These are phyloP conservation scores for Pyronema domesticum DNA, from an alignment of 495 filamentous ascomycete genomes.

Conservation along the genomic window DNA sequence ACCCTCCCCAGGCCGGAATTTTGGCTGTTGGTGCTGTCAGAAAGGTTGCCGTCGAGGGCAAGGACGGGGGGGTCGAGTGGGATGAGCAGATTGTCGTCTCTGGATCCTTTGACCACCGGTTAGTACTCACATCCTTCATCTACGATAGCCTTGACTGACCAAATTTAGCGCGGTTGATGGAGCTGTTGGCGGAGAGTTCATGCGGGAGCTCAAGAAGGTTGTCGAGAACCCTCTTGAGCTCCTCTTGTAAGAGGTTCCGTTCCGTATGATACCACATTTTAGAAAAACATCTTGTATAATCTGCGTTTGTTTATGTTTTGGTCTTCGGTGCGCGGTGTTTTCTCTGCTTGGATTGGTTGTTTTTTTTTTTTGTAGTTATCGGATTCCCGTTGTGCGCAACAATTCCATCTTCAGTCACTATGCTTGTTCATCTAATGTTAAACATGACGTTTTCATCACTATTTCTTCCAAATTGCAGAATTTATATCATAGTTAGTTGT, in stretches of 20 bases:
- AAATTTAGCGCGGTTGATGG: conserved; percentile 41
- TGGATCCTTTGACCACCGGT: conserved; percentile 78
- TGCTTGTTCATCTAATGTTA: too few relatives aligned
- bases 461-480: too few relatives aligned
- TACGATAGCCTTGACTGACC: not conserved
- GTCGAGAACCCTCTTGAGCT: conserved; percentile 93
- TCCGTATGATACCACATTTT: too few relatives aligned
- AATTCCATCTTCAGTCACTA: too few relatives aligned
- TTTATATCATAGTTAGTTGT: too few relatives aligned
- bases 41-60: conserved; percentile 80
- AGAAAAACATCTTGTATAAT: too few relatives aligned
- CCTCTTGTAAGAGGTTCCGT: conserved; percentile 43
- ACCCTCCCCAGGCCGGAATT: conserved; percentile 93
- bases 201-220: conserved; percentile 88
- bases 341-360: too few relatives aligned
- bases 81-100: conserved; percentile 94
- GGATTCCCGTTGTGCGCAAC: too few relatives aligned
- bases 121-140: conserved; percentile 4
- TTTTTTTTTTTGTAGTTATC: too few relatives aligned
- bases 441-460: too few relatives aligned
- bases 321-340: too few relatives aligned
- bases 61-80: conserved; percentile 75
- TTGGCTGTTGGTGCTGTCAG: conserved; percentile 83
- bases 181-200: conserved; percentile 93
- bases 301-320: too few relatives aligned